phyloP scores from a whole-genome alignment of 306 rosid species.

The Lagenaria siceraria region DNA sequence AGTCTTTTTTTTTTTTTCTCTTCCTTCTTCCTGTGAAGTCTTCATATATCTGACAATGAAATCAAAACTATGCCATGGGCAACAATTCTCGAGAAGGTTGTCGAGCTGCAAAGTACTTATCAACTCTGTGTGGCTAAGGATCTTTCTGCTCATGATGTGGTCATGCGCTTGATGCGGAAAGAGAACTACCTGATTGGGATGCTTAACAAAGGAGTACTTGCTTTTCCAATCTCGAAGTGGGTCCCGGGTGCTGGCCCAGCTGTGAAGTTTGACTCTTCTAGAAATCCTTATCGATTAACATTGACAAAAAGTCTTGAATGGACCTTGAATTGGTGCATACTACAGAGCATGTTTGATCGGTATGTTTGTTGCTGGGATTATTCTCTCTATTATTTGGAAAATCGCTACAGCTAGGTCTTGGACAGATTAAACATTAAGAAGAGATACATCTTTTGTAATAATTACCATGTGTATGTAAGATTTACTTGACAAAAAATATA shows the following conservation, averaged over 20 bases:
- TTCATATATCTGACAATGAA: slow-evolving; percentile 67
- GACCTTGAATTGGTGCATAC: slow-evolving; percentile 94
- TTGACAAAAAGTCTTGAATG: slow-evolving; percentile 89
- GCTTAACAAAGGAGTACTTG: slow-evolving; percentile 88
- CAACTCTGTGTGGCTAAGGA: slow-evolving; percentile 78
- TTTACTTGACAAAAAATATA: neutral
- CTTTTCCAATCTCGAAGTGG: slow-evolving; percentile 85
- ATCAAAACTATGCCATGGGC: slow-evolving; percentile 97
- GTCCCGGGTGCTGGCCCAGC: slow-evolving; percentile 82
- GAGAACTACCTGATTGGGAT: slow-evolving; percentile 91
- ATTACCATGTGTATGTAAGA: neutral
- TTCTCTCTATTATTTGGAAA: neutral
- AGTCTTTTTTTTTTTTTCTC: neutral
- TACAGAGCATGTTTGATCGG: slow-evolving; percentile 99
- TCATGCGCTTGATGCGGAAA: slow-evolving; percentile 95
- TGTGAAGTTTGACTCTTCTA: slow-evolving; percentile 36
- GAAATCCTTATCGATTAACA: slow-evolving; percentile 38
- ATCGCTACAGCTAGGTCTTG: neutral
- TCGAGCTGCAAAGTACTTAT: slow-evolving; percentile 50
- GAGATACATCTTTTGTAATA: neutral
- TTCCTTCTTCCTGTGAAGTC: slow-evolving; percentile 46
- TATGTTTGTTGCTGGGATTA: slow-evolving; percentile 19
- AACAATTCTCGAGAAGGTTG: slow-evolving; percentile 71
- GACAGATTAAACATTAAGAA: neutral
- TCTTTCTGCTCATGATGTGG: slow-evolving; percentile 84